Evolutionary conservation across 225 moss, liverwort and hornwort genomes (phyloP), one percentile per base, ranked within the genome.

Genomic region (Rhytidiadelphus loreus): DNA sequence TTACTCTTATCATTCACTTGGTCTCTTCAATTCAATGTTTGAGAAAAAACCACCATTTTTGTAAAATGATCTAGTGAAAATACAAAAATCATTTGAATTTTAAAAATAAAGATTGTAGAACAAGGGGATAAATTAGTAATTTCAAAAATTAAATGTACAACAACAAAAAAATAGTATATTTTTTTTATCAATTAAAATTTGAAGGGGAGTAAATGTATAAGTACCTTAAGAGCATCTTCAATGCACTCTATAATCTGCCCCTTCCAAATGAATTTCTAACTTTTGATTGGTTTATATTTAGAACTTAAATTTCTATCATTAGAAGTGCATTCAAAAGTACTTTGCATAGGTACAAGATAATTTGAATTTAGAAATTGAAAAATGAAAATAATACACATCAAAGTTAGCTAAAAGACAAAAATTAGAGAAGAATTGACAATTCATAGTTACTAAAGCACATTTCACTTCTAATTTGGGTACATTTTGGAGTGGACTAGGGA

Each of bases 401-500:
- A 37, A 66, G 7, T 37, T 66, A 66, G 7, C 12, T 21, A 2
- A 39, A 69, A 39, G 13, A 69, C 23, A 39, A 13, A 68, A 68
- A n/a, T 22, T 68, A 22, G 2, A 68, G 4, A 68, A 0, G 13
- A 39, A 2, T 11, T 69, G 13, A 8, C 14, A 69, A 39, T 8
- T 39, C 4, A 24, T 13, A 0, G 0, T 25, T 25, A 25, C 5
- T 1, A 41, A 41, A 70, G 5, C 5, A 25, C 8, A 41, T 24
- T 70, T 41, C 5, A 41, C 41, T 39, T 8, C 4, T 14, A 39
- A 24, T 69, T 14, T 39, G 0, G 23, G 1, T 24, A 39, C 13
- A 39, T 69, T 24, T 2, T 0, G 0, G 0, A 41, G 14, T 70
- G 7, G 3, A 8, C 1, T 70, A 0, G 25, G 1, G 5, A 70